Evolutionary conservation across 2,329 filamentous ascomycete species (phyloP), one percentile per base, ranked within the genome.

Genomic region (Cadophora sp.): DNA sequence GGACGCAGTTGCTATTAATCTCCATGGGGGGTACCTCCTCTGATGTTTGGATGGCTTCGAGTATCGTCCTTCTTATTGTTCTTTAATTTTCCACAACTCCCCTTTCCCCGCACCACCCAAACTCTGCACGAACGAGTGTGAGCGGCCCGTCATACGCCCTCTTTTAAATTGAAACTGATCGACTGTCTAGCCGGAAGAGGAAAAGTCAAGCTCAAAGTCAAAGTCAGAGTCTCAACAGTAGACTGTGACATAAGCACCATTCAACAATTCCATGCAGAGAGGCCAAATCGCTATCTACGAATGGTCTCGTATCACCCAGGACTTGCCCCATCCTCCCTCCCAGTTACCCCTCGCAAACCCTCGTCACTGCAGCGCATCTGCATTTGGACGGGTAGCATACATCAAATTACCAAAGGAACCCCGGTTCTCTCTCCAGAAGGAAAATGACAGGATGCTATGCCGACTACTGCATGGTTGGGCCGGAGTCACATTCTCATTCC

Each of bases 301-400:
- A 58, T 58, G 18, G 53, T 36, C 20, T 43, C 55, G 33, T 58
- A 39, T 41, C 33, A 16, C 55, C 36, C 13, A 58, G 55, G 18
- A 43, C 55, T 43, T 58, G 16, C 55, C 33, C 53, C 53, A 41
- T 58, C 36, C 55, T 58, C 36, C 36, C 55, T 58, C 36, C 20
- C n/a, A 20, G 9, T 22, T 36, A 20, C 53, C 24, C 24, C 24
- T 30, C 41, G 41, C 22, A 41, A 39, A 14, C 30, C 53, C 33
- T 56, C 30, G 33, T 56, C 53, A 56, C 30, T 56, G 56, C 22
- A 47, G 36, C 16, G 39, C 20, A 16, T 60, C 58, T 48, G 43
- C 41, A 56, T 56, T 18, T 20, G 27, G 16, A 27, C 20, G 14
- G 56, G 13, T 30, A 60, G 14, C 58, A 41, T 20, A 48, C 58